Evolutionary conservation across 371 early-diverging fungal genomes (phyloP), one percentile per base, ranked within the genome.

Genomic region (Rhizomucor pusillus): DNA sequence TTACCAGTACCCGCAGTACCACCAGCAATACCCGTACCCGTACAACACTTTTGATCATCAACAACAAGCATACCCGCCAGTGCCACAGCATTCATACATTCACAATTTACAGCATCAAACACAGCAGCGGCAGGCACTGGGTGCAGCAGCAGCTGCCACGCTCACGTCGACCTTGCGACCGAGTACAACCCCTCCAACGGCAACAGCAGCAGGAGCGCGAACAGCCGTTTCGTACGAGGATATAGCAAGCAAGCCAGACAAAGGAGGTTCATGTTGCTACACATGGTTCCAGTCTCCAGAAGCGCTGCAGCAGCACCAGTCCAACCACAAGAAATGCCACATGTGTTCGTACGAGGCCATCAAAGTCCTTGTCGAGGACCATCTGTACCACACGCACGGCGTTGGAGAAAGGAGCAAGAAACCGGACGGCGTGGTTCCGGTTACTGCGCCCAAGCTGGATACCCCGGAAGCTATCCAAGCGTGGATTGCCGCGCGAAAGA

Each of bases 401-500:
- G 2, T 16, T 22, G 9, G 12, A 40, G 16, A 16, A 37, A 16
- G 19, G 68, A 53, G 57, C 37, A 51, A 52, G 23, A 57, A 64
- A 34, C 63, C 77, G 12, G 77, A 77, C 50, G 77, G 77, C 2
- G 47, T 77, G 48, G 59, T 67, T 2, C 77, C 73, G 16, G 51
- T 67, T 3, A 64, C 71, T 54, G 77, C 77, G n/a, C 77, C 74
- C 16, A 67, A 67, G 50, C 40, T 78, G 3, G 67, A 77, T 19
- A 79, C 75, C 36, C 86, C 87, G 0, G 86, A 87, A 50, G 85
- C 79, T 37, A 66, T 88, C 24, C 81, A 60, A 1, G 69, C 82
- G 25, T 90, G 89, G 88, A 88, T 86, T 35, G 82, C 63, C 18
- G 86, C 81, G 13, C 59, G 90, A 39, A 87, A 86, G 54, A 79